Conservation (phyloP, 257 asterid genomes). For the Verbascum thapsus region DNA sequence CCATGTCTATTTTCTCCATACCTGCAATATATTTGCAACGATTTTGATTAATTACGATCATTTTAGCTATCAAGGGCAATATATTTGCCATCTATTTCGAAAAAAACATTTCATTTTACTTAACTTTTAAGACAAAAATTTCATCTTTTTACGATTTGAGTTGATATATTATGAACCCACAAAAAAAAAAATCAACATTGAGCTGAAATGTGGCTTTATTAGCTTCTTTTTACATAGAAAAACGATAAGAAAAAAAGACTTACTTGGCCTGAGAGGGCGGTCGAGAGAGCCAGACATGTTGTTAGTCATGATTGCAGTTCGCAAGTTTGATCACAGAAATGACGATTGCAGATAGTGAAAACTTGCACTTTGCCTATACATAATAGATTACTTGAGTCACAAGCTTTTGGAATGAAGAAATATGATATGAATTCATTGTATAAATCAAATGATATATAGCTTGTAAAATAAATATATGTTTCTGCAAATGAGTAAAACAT, state of each 20-base stretch:
- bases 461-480: not conserved
- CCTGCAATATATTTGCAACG: constrained; percentile 29
- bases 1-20: constrained; percentile 47
- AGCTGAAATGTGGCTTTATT: no score
- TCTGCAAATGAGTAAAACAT: no score
- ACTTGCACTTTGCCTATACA: constrained; percentile 33
- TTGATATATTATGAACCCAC: no score
- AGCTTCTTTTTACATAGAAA: no score
- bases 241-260: constrained; percentile 11
- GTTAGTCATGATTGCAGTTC: constrained; percentile 45
- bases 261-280: constrained; percentile 56
- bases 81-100: not conserved
- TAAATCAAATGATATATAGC: constrained; percentile 10
- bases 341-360: constrained; percentile 21
- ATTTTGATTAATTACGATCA: not conserved
- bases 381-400: constrained; percentile 16
- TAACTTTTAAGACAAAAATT: no score
- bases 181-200: not conserved
- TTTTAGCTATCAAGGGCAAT: not conserved
- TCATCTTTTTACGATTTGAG: no score
- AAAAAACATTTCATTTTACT: no score
- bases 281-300: constrained; percentile 62
- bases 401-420: not conserved
- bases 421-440: constrained; percentile 8
- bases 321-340: constrained; percentile 33